Evolutionary conservation across 192 early-diverging fungal species (phyloP), one percentile per base, ranked within the genome.

Genomic region (Coemansia sp.): DNA sequence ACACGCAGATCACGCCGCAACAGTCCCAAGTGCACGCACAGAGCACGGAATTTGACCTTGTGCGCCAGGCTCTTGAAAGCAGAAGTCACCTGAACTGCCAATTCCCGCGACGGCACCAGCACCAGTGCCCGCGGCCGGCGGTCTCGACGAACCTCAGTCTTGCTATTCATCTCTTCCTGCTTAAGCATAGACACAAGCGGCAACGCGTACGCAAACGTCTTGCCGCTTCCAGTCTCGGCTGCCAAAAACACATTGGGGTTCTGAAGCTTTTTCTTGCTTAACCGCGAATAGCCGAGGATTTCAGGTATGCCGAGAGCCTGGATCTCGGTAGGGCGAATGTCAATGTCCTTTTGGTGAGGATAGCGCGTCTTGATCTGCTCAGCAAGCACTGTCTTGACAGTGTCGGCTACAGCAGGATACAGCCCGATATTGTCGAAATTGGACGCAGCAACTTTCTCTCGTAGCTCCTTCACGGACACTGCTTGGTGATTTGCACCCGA

Each of bases 201-300:
- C 16, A 88, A 39, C 28, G 94, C 78, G 54, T 94, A 98, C 0
- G 93, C 91, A 9, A 92, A 61, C 0, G 95, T 96, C 69, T 98
- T 98, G 6, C 93, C 93, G 1, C 87, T 85, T 23, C 96, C 96
- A 0, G 92, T 95, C 68, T 95, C 93, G 1, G 90, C 93, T 5
- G 91, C 90, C 53, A 87, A 75, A 17, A 94, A 76, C 40, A 90
- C 80, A 54, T 84, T 80, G 9, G 55, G 56, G 3, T 50, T 53
- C 2, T 21, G 15, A 5, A 28, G 11, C 52, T 51, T 0, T 37
- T 40, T 51, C n/a, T 15, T 31, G 36, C 38, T 14, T 20, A 66
- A 41, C n/a, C 52, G 57, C 42, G 70, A 49, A 44, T 45, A 41
- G 15, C 58, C 56, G 5, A 91, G 67, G 12, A 88, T 65, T 44